phyloP scores from a whole-genome alignment of 2,329 filamentous ascomycete species.

The Pseudocercospora vitis region DNA sequence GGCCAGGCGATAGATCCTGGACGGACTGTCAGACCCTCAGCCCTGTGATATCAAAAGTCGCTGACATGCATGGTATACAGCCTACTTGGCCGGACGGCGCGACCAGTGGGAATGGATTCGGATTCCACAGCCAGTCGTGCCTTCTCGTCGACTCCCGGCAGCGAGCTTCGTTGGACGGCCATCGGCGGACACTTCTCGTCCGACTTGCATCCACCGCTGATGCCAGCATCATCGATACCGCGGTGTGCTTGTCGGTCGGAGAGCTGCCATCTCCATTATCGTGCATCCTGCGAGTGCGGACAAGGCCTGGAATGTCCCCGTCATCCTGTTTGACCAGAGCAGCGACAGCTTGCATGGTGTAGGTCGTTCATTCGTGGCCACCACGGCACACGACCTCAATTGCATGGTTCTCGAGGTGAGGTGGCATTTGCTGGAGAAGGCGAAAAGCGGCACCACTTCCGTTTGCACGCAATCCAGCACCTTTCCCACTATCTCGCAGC shows the following conservation, averaged over 20 bases:
- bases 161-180: too few species aligned
- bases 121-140: not conserved
- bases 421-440: not conserved
- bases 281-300: not conserved
- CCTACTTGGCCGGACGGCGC: not conserved
- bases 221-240: not conserved
- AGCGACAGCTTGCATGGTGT: not conserved
- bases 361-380: not conserved
- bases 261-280: not conserved
- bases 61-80: not conserved
- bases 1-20: too few species aligned
- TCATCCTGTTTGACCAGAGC: not conserved
- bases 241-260: not conserved
- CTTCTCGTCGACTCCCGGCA: not conserved
- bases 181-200: not conserved
- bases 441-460: not conserved
- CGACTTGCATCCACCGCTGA: slow-evolving; percentile 2
- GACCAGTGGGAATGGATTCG: too few species aligned
- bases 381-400: not conserved
- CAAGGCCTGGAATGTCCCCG: not conserved
- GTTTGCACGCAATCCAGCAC: too few species aligned
- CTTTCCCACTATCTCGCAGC: too few species aligned
- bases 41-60: not conserved
- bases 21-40: not conserved
- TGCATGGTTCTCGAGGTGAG: not conserved